Evolutionary conservation across 192 early-diverging fungal species (phyloP).

Genomic region (Entophlyctis luteolus): DNA sequence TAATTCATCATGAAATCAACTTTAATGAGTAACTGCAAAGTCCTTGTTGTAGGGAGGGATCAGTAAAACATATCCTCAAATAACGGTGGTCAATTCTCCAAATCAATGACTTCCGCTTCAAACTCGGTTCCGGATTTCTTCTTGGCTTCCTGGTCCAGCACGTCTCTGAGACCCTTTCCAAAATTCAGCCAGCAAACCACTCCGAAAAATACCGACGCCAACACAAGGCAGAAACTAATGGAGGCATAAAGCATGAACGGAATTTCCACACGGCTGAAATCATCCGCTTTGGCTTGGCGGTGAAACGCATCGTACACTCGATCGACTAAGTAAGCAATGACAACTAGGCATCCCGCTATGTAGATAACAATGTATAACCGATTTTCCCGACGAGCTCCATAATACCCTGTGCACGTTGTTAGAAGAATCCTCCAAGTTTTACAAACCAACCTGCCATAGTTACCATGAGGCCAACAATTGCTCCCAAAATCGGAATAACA

Average conservation of each 20-base stretch:
- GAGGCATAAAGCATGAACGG: conserved; percentile 16
- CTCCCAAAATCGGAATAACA: background rate
- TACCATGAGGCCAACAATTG: background rate
- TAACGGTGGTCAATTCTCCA: conserved; percentile 1
- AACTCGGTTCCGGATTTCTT: background rate
- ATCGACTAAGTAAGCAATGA: conserved; percentile 12
- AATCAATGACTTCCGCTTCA: background rate
- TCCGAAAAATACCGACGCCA: background rate
- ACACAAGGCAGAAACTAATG: background rate
- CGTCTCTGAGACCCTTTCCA: conserved; percentile 10
- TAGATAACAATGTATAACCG: background rate
- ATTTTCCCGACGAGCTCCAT: conserved; percentile 8
- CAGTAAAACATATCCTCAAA: no score
- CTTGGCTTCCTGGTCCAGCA: conserved; percentile 6
- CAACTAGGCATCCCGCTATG: background rate
- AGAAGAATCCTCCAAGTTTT: background rate
- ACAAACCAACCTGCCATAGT: no score
- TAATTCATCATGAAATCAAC: no score
- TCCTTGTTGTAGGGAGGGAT: no score
- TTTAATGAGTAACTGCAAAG: no score
- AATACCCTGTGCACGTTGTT: background rate
- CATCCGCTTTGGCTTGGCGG: background rate
- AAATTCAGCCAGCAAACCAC: background rate
- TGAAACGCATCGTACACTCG: background rate
- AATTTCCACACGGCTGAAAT: conserved; percentile 3